Conservation (phyloP, 495 filamentous ascomycete genomes). For the Rostrohypoxylon terebratum region DNA sequence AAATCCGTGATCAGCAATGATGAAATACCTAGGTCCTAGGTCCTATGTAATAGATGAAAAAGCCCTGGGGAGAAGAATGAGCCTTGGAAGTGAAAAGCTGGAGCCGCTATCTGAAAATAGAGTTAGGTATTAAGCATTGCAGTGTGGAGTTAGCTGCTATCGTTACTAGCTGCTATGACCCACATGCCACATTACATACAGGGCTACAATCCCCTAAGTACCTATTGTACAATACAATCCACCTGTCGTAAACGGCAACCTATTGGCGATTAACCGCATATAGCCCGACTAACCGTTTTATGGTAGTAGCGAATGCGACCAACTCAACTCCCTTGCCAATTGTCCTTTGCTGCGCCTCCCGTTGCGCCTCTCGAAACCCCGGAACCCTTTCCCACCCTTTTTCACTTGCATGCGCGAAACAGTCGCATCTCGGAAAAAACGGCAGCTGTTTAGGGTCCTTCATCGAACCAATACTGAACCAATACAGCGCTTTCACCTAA, state of each 20-base stretch:
- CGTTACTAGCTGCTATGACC: not conserved
- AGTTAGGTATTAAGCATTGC: not conserved
- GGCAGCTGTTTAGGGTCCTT: constrained; percentile 1
- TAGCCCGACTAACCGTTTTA: not conserved
- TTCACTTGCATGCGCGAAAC: not conserved
- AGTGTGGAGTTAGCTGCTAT: not conserved
- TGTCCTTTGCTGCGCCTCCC: constrained; percentile 6
- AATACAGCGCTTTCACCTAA: not conserved
- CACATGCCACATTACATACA: not conserved
- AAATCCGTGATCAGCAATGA: not conserved
- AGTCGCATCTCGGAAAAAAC: constrained; percentile 19
- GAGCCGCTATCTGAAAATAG: not conserved
- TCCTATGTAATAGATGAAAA: no score
- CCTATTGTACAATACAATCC: not conserved
- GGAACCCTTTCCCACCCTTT: not conserved
- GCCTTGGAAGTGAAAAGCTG: not conserved
- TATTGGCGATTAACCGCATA: not conserved
- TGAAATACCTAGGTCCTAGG: no score
- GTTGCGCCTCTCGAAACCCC: constrained; percentile 5
- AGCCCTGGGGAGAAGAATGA: not conserved
- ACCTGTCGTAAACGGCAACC: not conserved
- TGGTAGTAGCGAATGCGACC: not conserved
- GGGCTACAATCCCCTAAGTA: no score
- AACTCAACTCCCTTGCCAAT: not conserved
- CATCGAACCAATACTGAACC: no score